A percentile compares a stretch with the other conserved stretches of the same genome.
These are phyloP conservation scores for Udeniomyces megalosporus DNA, from an alignment of 768 basidiomycete genomes.

Conservation along the genomic window DNA sequence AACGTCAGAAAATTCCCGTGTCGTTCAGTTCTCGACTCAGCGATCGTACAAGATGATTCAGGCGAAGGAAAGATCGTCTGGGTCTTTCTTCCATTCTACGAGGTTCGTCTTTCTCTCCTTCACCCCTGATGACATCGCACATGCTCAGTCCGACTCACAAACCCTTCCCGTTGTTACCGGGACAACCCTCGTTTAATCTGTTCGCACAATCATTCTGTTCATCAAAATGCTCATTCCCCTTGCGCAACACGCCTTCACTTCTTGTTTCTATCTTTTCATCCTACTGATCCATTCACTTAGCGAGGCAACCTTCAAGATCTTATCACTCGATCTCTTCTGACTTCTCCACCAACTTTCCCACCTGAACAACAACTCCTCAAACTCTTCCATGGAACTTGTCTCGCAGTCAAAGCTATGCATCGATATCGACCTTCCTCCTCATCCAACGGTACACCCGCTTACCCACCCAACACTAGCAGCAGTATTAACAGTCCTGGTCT, in stretches of 20 bases:
- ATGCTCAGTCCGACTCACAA: too few relatives aligned
- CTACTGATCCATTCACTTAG: slow-evolving; percentile 31
- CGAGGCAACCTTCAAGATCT: slow-evolving; percentile 88
- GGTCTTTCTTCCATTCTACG: slow-evolving; percentile 85
- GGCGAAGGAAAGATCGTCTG: slow-evolving; percentile 92
- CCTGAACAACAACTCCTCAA: slow-evolving; percentile 75
- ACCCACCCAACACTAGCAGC: slow-evolving; percentile 20
- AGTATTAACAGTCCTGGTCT: background rate
- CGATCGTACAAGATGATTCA: slow-evolving; percentile 81
- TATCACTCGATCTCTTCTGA: slow-evolving; percentile 57
- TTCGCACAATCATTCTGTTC: too few relatives aligned
- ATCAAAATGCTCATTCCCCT: too few relatives aligned
- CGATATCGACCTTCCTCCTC: slow-evolving; percentile 41
- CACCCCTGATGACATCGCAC: background rate
- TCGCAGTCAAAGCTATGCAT: slow-evolving; percentile 90
- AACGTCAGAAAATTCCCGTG: background rate
- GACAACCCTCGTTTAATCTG: too few relatives aligned
- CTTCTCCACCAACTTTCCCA: slow-evolving; percentile 60
- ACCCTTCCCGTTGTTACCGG: too few relatives aligned
- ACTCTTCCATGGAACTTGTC: slow-evolving; percentile 85
- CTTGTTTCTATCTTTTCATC: background rate
- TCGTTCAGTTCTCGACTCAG: slow-evolving; percentile 43
- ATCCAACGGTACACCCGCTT: slow-evolving; percentile 18
- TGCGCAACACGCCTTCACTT: too few relatives aligned
- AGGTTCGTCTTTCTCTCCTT: slow-evolving; percentile 35